Evolutionary conservation across 495 filamentous ascomycete species (phyloP), one percentile per base, ranked within the genome.

Genomic region (Umbilicaria muhlenbergii): DNA sequence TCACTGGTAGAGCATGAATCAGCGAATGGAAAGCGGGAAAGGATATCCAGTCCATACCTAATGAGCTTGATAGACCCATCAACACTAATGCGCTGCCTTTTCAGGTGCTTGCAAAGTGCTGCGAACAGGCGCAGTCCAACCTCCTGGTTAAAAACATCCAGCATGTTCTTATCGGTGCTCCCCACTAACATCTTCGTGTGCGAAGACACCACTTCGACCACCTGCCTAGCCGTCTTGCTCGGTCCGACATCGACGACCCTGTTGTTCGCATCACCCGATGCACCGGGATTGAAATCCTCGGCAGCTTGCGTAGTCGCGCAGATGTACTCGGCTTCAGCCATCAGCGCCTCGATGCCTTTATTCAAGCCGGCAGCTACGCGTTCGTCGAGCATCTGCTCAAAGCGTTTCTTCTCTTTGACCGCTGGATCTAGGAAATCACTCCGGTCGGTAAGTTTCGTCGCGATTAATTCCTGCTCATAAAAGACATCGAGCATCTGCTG

Each of bases 401-500:
- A 99, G 38, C 82, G 85, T 63, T 94, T 96, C 73, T 99, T 99
- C 51, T 89, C 87, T 49, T 92, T 79, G 15, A 79, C 80, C 0
- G 87, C 84, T 4, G 87, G 86, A 53, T 91, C 84, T 32, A 99
- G 64, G 54, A 96, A 99, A 60, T 99, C 91, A 51, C 92, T 88
- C 17, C 82, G 76, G 53, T 99, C 89, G 11, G 81, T 81, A 40
- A 99, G 76, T 48, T 83, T 83, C 3, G 77, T 71, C 0, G 75
- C 76, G 5, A 86, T 79, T 32, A 99, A 71, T 58, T 96, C 89
- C 56, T 94, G 88, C 58, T 92, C 83, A 60, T 93, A 99, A 62
- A 99, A 99, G 15, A 99, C 87, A 54, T 99, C 92, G 44, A 99
- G 74, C 92, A 99, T 99, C 56, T 99, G 92, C 39, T 92, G 81